These are phyloP conservation scores for Hsuehochloa calcarea DNA, from an alignment of 176 grass and related monocot species.

Conservation along the genomic window DNA sequence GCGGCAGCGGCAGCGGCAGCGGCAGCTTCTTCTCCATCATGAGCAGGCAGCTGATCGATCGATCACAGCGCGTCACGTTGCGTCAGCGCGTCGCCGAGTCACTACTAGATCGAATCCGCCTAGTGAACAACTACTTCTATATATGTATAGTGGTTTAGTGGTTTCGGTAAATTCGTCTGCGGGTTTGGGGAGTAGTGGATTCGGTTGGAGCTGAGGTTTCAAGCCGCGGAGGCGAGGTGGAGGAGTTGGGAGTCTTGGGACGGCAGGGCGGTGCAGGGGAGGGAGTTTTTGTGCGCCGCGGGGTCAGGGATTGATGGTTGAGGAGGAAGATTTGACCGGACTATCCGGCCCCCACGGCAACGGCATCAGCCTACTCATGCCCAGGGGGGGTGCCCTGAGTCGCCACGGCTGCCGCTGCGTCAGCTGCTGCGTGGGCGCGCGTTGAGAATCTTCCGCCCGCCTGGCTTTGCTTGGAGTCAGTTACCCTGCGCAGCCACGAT, in stretches of 20 bases:
- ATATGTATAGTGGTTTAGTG: background rate
- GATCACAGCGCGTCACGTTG: background rate
- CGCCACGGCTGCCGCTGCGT: constrained; percentile 41
- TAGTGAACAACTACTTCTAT: background rate
- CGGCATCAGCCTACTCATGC: background rate
- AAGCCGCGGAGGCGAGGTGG: background rate
- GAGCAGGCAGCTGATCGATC: background rate
- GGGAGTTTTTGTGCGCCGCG: background rate
- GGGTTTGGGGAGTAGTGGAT: constrained; percentile 3
- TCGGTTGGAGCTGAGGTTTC: constrained; percentile 34
- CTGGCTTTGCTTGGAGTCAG: background rate
- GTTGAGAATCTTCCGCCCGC: constrained; percentile 32
- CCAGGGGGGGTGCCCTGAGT: background rate
- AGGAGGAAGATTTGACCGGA: constrained; percentile 16
- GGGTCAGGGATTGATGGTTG: background rate
- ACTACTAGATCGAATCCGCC: background rate
- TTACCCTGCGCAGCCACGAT: background rate
- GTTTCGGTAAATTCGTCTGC: background rate
- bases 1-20: constrained; percentile 22
- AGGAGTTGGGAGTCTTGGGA: background rate
- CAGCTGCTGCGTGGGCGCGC: constrained; percentile 27
- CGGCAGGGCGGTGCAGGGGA: background rate
- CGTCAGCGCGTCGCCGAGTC: background rate
- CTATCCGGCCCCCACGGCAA: constrained; percentile 24
- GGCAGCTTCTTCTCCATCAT: constrained; percentile 68